A percentile compares a stretch with the other conserved stretches of the same genome.
phyloP scores from a whole-genome alignment of 2,329 filamentous ascomycete species.

The Zymoseptoria tritici region DNA sequence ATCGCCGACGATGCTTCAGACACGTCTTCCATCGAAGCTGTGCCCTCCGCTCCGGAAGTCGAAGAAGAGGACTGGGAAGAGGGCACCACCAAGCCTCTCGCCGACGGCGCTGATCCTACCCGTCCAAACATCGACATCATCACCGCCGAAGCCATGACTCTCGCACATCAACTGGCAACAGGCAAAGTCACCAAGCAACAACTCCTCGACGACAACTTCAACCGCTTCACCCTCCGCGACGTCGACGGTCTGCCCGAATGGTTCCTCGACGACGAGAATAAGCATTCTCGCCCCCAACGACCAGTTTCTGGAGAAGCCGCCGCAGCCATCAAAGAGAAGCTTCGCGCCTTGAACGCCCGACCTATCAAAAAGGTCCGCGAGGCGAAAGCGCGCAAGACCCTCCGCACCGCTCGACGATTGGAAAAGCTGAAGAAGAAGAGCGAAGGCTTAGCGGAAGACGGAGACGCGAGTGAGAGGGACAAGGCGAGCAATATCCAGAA shows the following conservation, averaged over 20 bases:
- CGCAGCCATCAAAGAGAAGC: slow-evolving; percentile 86
- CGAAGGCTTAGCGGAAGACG: slow-evolving; percentile 70
- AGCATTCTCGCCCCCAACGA: slow-evolving; percentile 74
- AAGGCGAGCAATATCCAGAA: slow-evolving; percentile 80
- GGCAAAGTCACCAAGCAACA: slow-evolving; percentile 74
- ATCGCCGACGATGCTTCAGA: background rate
- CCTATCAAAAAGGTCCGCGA: slow-evolving; percentile 99
- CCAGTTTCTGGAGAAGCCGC: slow-evolving; percentile 91
- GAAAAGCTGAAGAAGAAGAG: slow-evolving; percentile 98
- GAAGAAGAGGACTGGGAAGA: slow-evolving; percentile 52
- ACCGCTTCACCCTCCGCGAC: slow-evolving; percentile 86
- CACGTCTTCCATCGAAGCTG: background rate
- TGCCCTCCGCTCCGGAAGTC: slow-evolving; percentile 27
- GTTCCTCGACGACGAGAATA: slow-evolving; percentile 89
- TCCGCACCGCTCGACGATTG: slow-evolving; percentile 80
- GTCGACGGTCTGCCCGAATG: slow-evolving; percentile 88
- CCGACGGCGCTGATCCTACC: slow-evolving; percentile 44
- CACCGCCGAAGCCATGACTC: slow-evolving; percentile 97
- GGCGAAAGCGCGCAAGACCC: slow-evolving; percentile 93
- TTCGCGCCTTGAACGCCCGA: slow-evolving; percentile 83
- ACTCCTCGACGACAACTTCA: slow-evolving; percentile 84
- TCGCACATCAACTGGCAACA: slow-evolving; percentile 84
- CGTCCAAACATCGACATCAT: slow-evolving; percentile 89
- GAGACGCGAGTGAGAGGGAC: slow-evolving; percentile 86
- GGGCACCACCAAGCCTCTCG: slow-evolving; percentile 48